Base-by-base conservation (phyloP, 345 rosid genomes). In the Raphanus raphanistrum region DNA sequence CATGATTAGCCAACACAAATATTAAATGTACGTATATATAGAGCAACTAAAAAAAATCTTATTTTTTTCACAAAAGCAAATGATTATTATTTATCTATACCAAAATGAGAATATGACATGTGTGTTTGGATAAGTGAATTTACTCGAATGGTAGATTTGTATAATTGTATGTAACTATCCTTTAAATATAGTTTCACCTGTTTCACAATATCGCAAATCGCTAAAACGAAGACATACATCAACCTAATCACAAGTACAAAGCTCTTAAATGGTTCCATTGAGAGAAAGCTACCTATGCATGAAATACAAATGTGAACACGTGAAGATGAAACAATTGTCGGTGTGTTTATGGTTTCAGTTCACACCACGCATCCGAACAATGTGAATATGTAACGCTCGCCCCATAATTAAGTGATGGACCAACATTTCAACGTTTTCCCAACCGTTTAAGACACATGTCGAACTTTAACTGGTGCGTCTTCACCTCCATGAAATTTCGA, bases 361-460 rank as follows among this genome's bases (percentile, higher is more conserved):
- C 66, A 2, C 11, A 50, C 68, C 63, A 68, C 68, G 16, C 28
- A 13, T 60, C 8, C 4, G 36, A 33, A 15, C 32, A 9, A 2
- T 16, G 8, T 57, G 26, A 8, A 1, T 17, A 13, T 58, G 27
- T 60, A 15, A 50, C 54, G 54, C 54, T 59, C 50, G 28, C 33
- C 43, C 68, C 25, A n/a, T 68, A 59, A 68, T 75, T 45, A 75
- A 68, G 35, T 68, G 35, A 31, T 43, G 36, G 52, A 32, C 61
- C 68, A 43, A 21, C 67, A 21, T 4, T 68, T 68, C 73, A 67
- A 41, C 33, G 62, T 60, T 43, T 76, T 31, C 68, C 5, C 79
- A 76, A 0, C 68, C 13, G 12, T 31, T 17, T 32, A 43, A 5
- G 28, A 68, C 5, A 76, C 79, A 35, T 50, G 79, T 68, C 63